Evolutionary conservation across 225 moss, liverwort and hornwort species (phyloP).

Genomic region (Sphagnum tenellum): DNA sequence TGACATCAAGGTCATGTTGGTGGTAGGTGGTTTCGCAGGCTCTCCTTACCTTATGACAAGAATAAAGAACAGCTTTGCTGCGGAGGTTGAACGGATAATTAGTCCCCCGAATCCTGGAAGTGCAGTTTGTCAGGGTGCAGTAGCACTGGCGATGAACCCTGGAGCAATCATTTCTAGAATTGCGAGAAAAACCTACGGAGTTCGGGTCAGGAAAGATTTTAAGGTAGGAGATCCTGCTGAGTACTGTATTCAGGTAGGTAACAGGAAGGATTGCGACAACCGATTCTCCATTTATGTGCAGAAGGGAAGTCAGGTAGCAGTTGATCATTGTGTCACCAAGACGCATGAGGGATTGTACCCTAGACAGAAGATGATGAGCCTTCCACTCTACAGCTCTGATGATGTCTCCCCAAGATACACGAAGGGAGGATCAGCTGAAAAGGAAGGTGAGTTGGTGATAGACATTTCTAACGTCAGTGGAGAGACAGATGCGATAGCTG

Average conservation of each 20-base stretch:
- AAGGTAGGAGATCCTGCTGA: neutral
- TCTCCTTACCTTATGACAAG: conserved; percentile 28
- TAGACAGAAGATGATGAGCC: neutral
- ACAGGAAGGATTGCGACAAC: neutral
- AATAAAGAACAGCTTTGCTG: conserved; percentile 9
- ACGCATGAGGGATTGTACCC: neutral
- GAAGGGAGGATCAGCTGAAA: conserved; percentile 6
- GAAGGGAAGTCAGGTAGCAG: conserved; percentile 11
- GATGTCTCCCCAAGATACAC: conserved; percentile 6
- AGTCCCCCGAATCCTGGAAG: conserved; percentile 15
- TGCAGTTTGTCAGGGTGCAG: conserved; percentile 36
- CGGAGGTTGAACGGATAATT: conserved; percentile 7
- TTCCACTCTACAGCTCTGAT: neutral
- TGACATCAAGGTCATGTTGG: conserved; percentile 16
- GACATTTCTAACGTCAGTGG: neutral
- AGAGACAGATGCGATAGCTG: neutral
- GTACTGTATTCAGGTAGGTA: neutral
- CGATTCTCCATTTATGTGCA: conserved; percentile 1
- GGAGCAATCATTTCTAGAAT: conserved; percentile 22
- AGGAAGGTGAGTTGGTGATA: neutral
- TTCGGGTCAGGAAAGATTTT: neutral
- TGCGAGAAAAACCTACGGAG: conserved; percentile 34
- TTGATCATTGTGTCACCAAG: conserved; percentile 4
- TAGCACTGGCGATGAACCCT: conserved; percentile 15
- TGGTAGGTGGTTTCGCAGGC: conserved; percentile 44